These are phyloP conservation scores for Cenchrus americanus DNA, from an alignment of 176 grass and related monocot genomes.

Conservation along the genomic window DNA sequence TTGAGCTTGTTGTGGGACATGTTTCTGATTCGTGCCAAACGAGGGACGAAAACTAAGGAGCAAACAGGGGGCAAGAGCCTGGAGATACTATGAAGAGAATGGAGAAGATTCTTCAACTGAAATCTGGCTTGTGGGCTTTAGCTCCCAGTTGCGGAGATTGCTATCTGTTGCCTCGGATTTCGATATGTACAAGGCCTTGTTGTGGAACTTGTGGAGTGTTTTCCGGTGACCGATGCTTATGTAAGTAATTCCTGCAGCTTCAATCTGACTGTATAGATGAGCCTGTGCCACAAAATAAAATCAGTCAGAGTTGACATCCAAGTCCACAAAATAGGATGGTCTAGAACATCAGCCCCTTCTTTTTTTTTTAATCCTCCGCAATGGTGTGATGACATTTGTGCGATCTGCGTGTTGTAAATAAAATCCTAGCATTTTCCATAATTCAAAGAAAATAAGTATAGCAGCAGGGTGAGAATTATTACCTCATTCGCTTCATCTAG, in stretches of 20 bases:
- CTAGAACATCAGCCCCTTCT: neutral
- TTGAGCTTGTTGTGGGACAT: conserved; percentile 12
- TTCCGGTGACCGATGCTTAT: conserved; percentile 87
- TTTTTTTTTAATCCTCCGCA: neutral
- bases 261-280: conserved; percentile 89
- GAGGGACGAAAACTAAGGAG: neutral
- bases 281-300: conserved; percentile 43
- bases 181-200: conserved; percentile 69
- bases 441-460: neutral
- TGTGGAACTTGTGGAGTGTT: conserved; percentile 88
- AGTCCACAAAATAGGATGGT: neutral
- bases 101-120: conserved; percentile 55
- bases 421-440: neutral
- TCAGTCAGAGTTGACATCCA: conserved; percentile 17
- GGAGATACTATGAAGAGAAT: conserved; percentile 34
- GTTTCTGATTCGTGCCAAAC: conserved; percentile 5
- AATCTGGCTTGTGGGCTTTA: conserved; percentile 50
- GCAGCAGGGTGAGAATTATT: neutral
- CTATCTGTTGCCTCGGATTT: conserved; percentile 48
- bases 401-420: neutral
- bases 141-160: conserved; percentile 57
- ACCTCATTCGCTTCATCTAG: conserved; percentile 92
- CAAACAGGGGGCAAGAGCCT: conserved; percentile 5
- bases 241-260: conserved; percentile 91
- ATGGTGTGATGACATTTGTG: neutral